Evolutionary conservation across 2,329 filamentous ascomycete species (phyloP), one percentile per base, ranked within the genome.

Genomic region (Colletotrichum magnum): DNA sequence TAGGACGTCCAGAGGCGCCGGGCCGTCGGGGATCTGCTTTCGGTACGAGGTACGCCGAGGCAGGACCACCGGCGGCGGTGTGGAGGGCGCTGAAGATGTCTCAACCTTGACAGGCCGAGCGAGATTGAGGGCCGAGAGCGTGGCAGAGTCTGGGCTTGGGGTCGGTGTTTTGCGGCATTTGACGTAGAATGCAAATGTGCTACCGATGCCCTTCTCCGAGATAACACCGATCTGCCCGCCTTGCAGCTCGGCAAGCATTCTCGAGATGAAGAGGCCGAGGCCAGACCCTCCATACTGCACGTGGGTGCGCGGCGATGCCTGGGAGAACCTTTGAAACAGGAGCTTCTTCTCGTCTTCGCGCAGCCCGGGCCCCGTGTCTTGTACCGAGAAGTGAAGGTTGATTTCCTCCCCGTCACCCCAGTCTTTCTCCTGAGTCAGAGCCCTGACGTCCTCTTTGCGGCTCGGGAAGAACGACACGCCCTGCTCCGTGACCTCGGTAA

Each of bases 131-230:
- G 79, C 76, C 0, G 77, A 78, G 2, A 83, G 74, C 13, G 74
- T 73, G 47, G 83, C 80, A 36, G 74, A 78, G n/a, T 83, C 80
- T 2, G 78, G 68, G 5, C 80, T 76, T 7, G 83, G 82, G 21
- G 77, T 69, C 21, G 78, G 75, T 54, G 84, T 89, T 80, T 87
- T 90, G 74, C 89, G 88, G 62, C 89, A 88, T 72, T 90, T 91
- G 77, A 94, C 87, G 76, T 93, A 94, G 77, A 95, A 94, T 32
- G 89, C 91, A 78, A 94, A 94, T 0, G 89, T 93, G 78, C 90
- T 93, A 47, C 93, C 93, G 45, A 88, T 84, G 13, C 90, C 92
- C 66, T 89, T 86, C 70, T 88, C 82, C 0, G 91, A 93, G 2
- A 87, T 85, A 3, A 94, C 92, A 7, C 92, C 92, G 64, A 94